Percentiles rank a stretch among this genome's conserved stretches.
Evolutionary conservation across 2,329 filamentous ascomycete genomes (phyloP).

Genomic region (Fusarium sp.): DNA sequence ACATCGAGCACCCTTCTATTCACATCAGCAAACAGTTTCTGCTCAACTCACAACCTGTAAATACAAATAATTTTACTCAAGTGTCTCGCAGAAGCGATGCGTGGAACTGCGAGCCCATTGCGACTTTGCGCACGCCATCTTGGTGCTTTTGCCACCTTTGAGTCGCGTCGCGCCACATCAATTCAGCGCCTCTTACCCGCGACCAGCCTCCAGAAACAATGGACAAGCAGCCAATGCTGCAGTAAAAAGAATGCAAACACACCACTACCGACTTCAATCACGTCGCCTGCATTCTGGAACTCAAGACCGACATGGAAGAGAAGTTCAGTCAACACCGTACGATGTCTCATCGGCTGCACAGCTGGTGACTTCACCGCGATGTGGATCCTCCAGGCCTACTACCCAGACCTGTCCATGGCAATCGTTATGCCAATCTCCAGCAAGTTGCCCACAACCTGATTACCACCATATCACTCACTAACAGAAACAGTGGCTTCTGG

Average conservation of each 20-base stretch:
- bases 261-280: neutral
- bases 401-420: constrained; percentile 58
- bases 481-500: constrained; percentile 60
- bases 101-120: rapidly evolving
- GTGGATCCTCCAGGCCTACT: constrained; percentile 64
- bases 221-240: constrained; percentile 28
- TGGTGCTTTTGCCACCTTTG: rapidly evolving
- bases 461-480: rapidly evolving
- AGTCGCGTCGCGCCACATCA: neutral
- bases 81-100: neutral
- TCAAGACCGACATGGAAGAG: constrained; percentile 57
- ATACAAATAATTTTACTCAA: neutral
- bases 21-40: neutral
- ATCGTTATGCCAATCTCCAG: constrained; percentile 64
- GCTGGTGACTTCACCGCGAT: constrained; percentile 66
- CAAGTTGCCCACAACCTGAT: constrained; percentile 35
- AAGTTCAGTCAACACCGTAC: constrained; percentile 64
- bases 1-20: neutral
- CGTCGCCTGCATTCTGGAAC: constrained; percentile 48
- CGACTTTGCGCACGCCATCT: neutral
- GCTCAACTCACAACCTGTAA: neutral
- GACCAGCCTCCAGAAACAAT: constrained; percentile 6
- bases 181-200: neutral
- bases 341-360: constrained; percentile 66
- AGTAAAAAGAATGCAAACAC: constrained; percentile 1